Conservation (phyloP, 441 rosid species). For the Populus hybrid region DNA sequence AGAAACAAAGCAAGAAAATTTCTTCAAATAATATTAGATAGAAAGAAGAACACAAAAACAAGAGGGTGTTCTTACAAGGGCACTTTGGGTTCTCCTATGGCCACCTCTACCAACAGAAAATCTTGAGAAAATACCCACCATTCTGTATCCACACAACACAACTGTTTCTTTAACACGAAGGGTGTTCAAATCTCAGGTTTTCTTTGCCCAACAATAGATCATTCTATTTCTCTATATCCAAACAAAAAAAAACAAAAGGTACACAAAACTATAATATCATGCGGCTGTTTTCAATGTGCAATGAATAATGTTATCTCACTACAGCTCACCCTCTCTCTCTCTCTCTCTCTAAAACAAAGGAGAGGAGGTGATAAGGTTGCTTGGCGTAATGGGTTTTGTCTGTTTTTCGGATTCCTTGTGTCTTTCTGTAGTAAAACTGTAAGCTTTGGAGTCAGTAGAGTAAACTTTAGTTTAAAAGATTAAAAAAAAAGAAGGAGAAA, state of each 20-base stretch:
- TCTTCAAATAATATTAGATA: background rate
- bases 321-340: background rate
- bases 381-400: constrained; percentile 43
- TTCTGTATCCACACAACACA: constrained; percentile 12
- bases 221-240: background rate
- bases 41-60: background rate
- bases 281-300: background rate
- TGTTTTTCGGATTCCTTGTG: constrained; percentile 18
- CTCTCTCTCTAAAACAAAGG: background rate
- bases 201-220: constrained; percentile 4
- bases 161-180: background rate
- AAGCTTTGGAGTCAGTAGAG: background rate
- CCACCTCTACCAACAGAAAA: constrained; percentile 64
- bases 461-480: background rate
- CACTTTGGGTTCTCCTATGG: constrained; percentile 80
- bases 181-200: constrained; percentile 18
- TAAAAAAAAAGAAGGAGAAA: too few species aligned
- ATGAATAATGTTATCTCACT: background rate
- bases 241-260: background rate
- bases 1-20: background rate
- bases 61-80: constrained; percentile 49
- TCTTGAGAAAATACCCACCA: constrained; percentile 93
- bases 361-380: constrained; percentile 21
- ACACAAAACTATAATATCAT: background rate
- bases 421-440: background rate